A percentile compares a stretch with the other conserved stretches of the same genome.
Conservation (phyloP, 495 filamentous ascomycete species). For the Mycothermus thermophilus region DNA sequence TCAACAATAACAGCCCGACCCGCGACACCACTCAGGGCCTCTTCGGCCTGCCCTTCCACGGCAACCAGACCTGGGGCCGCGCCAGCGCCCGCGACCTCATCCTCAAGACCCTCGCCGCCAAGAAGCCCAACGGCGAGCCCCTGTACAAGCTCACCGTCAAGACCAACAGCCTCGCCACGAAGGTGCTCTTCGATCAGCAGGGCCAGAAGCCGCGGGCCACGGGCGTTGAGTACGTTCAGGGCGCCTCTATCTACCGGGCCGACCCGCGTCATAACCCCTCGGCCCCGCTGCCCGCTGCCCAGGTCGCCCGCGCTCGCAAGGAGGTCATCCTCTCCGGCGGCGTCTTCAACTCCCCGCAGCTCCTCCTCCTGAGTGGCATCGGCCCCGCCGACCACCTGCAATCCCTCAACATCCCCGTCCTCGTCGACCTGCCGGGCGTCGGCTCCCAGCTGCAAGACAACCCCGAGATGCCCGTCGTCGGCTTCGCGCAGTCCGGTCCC, state of each 20-base stretch:
- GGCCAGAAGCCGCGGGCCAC: conserved; percentile 11
- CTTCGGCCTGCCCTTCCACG: conserved; percentile 25
- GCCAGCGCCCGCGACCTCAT: conserved; percentile 31
- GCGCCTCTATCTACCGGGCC: conserved; percentile 25
- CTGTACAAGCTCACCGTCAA: conserved; percentile 42
- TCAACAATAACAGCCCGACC: conserved; percentile 28
- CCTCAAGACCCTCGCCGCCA: conserved; percentile 32
- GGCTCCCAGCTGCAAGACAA: conserved; percentile 50
- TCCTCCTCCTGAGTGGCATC: conserved; percentile 31
- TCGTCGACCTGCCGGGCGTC: conserved; percentile 41
- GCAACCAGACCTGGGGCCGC: conserved; percentile 16
- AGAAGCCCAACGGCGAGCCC: conserved; percentile 32
- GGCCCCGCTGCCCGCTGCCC: conserved; percentile 9
- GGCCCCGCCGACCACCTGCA: conserved; percentile 4
- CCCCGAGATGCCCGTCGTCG: conserved; percentile 35
- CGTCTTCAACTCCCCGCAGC: conserved; percentile 31
- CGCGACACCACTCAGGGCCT: conserved; percentile 20
- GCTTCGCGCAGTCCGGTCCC: background rate
- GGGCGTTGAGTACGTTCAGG: conserved; percentile 25
- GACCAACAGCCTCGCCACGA: conserved; percentile 34
- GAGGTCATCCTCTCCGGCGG: conserved; percentile 33
- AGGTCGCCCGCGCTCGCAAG: conserved; percentile 10
- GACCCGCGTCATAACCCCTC: conserved; percentile 21
- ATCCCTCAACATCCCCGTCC: conserved; percentile 26
- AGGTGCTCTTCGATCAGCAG: conserved; percentile 18